Evolutionary conservation across 2,329 filamentous ascomycete genomes (phyloP), one percentile per base, ranked within the genome.

Genomic region (Rachicladosporium sp.): DNA sequence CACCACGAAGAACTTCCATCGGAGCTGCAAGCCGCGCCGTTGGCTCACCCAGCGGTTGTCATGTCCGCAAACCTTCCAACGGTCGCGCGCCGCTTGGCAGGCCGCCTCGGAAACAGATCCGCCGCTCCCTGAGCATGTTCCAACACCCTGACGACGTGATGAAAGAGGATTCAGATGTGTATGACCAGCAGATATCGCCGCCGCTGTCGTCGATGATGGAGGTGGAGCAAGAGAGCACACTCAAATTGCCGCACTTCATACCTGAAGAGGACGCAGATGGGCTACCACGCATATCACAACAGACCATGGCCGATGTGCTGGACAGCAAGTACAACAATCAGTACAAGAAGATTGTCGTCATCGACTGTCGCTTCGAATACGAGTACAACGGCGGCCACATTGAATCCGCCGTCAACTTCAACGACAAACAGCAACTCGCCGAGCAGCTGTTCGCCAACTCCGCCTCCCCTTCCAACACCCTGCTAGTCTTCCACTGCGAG

Each of bases 361-460:
- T 98, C 54, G 91, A 98, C 62, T 98, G 91, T 61, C 83, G 91
- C 12, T 98, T 98, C 58, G 91, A 98, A 69, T 98, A 98, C 61
- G 91, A 98, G 65, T 98, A 93, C 59, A 82, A 94, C 10, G 91
- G 91, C 41, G 91, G 91, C 29, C 91, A 98, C 60, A 95, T 98
- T 56, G 76, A 87, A 50, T 83, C 83, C 11, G 91, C 91, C 33
- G 71, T 94, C 64, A 98, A 98, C 68, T 91, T 87, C 69, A 96
- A 94, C 64, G 86, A 95, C 67, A 95, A 95, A 64, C 89, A 98
- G 54, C 67, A 82, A 44, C 71, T 98, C 43, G 78, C 86, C 6
- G 70, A 70, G 40, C 78, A 88, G 50, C 74, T 98, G 36, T 94
- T 98, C 60, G 51, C 60, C 21, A 51, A 59, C 23, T 71, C 68